Evolutionary conservation across 2,329 filamentous ascomycete species (phyloP).

Genomic region (Trichophyton simii): DNA sequence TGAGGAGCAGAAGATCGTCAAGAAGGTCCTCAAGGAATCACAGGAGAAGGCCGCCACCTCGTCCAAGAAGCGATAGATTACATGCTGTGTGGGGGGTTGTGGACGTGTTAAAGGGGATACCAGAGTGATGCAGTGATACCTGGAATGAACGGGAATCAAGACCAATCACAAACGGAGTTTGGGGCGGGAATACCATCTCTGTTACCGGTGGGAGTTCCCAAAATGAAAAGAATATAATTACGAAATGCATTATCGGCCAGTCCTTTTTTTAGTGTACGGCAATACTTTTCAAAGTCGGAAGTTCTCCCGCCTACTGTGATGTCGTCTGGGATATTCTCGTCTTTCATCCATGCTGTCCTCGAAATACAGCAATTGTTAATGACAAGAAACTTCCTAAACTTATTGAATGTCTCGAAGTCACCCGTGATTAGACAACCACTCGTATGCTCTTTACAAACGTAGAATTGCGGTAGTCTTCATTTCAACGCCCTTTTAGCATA

Average conservation of each 20-base stretch:
- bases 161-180: conserved; percentile 4
- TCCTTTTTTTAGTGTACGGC: conserved; percentile 3
- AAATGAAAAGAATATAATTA: conserved; percentile 5
- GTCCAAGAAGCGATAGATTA: conserved; percentile 32
- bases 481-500: background rate
- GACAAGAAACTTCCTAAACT: background rate
- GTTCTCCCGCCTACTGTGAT: background rate
- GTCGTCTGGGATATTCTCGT: background rate
- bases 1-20: conserved; percentile 99
- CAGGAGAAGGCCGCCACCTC: conserved; percentile 51
- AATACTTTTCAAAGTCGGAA: background rate
- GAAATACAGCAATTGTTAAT: background rate
- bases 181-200: conserved; percentile 1
- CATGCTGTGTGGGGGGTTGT: background rate
- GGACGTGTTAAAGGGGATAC: background rate
- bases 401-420: background rate
- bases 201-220: background rate
- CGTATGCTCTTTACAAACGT: background rate
- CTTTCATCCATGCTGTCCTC: conserved; percentile 4
- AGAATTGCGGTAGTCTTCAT: background rate
- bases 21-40: conserved; percentile 99
- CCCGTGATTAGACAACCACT: background rate
- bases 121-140: background rate
- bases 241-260: background rate
- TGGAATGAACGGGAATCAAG: background rate